These are phyloP conservation scores for Penicillium simplicissimum DNA, from an alignment of 495 filamentous ascomycete species.

Conservation along the genomic window DNA sequence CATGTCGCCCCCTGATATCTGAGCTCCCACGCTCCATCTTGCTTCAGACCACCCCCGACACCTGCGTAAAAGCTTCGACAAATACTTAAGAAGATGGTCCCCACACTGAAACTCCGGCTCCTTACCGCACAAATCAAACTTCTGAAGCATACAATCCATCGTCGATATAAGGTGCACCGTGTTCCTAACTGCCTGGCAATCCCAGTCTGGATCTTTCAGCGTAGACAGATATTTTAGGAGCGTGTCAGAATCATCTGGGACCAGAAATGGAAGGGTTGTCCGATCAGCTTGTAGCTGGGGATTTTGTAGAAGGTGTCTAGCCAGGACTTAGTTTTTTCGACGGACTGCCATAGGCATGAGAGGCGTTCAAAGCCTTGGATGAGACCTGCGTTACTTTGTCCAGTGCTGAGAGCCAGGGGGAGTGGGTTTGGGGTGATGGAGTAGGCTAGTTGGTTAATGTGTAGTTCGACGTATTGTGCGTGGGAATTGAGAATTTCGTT, in stretches of 20 bases:
- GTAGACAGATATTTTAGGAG: constrained; percentile 42
- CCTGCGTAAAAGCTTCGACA: constrained; percentile 29
- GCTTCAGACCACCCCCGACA: constrained; percentile 28
- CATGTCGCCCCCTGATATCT: background rate
- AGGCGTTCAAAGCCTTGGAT: constrained; percentile 34
- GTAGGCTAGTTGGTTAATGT: constrained; percentile 36
- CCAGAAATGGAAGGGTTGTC: constrained; percentile 39
- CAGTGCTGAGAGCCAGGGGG: constrained; percentile 14
- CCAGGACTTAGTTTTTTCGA: constrained; percentile 38
- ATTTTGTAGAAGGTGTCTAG: constrained; percentile 36
- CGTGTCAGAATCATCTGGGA: constrained; percentile 37
- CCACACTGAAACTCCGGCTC: constrained; percentile 26
- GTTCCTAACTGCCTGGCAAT: constrained; percentile 36
- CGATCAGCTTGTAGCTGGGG: constrained; percentile 21
- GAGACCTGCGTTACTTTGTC: constrained; percentile 5
- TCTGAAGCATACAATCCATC: constrained; percentile 33
- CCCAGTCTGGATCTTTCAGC: constrained; percentile 43
- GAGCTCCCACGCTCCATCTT: constrained; percentile 14
- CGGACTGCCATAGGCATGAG: constrained; percentile 36
- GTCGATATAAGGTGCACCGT: constrained; percentile 31
- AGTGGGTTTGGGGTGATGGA: constrained; percentile 22
- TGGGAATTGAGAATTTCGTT: constrained; percentile 26
- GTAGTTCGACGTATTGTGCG: constrained; percentile 39
- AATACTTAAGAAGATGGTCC: constrained; percentile 31
- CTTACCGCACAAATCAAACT: constrained; percentile 25